phyloP scores from a whole-genome alignment of 2,329 filamentous ascomycete genomes.

The Boeremia lycopersici region DNA sequence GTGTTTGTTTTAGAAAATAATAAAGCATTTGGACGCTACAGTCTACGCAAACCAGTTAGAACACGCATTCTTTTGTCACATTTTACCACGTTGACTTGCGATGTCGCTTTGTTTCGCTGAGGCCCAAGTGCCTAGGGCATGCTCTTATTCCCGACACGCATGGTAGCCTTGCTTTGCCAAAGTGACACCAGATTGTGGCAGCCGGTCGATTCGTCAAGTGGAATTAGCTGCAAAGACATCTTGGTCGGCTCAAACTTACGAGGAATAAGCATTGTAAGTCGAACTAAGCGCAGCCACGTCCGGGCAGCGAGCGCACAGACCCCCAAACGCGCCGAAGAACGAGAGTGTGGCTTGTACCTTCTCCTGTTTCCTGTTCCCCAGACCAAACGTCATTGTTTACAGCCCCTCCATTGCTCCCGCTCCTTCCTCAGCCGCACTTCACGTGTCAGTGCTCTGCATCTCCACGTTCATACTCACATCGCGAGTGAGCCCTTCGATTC shows the following conservation, averaged over 20 bases:
- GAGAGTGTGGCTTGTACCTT: slow-evolving; percentile 14
- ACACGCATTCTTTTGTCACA: too few relatives aligned
- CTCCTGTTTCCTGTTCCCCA: slow-evolving; percentile 10
- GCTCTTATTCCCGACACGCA: not conserved
- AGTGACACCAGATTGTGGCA: not conserved
- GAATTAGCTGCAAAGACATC: not conserved
- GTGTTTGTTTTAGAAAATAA: not conserved
- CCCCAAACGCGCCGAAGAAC: not conserved
- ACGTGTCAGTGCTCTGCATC: slow-evolving; percentile 2
- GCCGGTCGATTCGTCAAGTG: too few relatives aligned
- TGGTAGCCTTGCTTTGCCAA: slow-evolving; percentile 2
- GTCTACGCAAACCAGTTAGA: too few relatives aligned
- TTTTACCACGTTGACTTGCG: too few relatives aligned
- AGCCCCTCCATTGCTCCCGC: slow-evolving; percentile 3
- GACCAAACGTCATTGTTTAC: slow-evolving; percentile 17
- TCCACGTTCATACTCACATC: not conserved
- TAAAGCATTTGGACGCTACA: too few relatives aligned
- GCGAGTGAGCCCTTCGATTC: not conserved
- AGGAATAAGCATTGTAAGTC: slow-evolving; percentile 9
- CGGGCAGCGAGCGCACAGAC: slow-evolving; percentile 1
- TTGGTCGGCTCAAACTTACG: not conserved
- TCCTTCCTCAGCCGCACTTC: slow-evolving; percentile 6
- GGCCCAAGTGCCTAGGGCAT: too few relatives aligned
- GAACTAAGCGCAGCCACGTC: slow-evolving; percentile 9
- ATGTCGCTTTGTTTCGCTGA: too few relatives aligned